Conservation (phyloP, 805 yeast species). For the Wickerhamiella alocasiicola region DNA sequence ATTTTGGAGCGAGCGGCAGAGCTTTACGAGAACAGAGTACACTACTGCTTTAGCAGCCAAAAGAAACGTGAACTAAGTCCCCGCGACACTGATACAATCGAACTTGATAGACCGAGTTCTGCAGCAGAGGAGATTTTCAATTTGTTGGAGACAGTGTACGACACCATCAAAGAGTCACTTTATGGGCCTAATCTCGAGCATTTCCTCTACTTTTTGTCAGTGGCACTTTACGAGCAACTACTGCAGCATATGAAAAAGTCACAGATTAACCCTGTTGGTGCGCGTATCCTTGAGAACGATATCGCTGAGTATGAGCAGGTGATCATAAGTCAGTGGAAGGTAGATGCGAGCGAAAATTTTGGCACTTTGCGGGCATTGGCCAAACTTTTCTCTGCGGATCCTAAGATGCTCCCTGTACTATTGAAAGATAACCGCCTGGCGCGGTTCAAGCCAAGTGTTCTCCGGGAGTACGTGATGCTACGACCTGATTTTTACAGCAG, state of each 20-base stretch:
- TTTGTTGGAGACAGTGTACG: slow-evolving; percentile 36
- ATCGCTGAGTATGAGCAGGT: slow-evolving; percentile 57
- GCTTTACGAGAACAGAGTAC: slow-evolving; percentile 39
- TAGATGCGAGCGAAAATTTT: slow-evolving; percentile 49
- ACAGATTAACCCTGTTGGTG: slow-evolving; percentile 71
- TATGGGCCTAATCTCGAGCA: slow-evolving; percentile 38
- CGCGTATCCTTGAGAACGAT: slow-evolving; percentile 69
- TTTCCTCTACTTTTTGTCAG: slow-evolving; percentile 46
- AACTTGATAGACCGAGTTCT: slow-evolving; percentile 37
- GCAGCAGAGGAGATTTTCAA: slow-evolving; percentile 54
- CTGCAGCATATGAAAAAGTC: slow-evolving; percentile 64
- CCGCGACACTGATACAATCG: slow-evolving; percentile 9
- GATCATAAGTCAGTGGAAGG: slow-evolving; percentile 56
- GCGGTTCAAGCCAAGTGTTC: slow-evolving; percentile 40
- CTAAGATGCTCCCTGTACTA: slow-evolving; percentile 62
- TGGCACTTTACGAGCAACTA: slow-evolving; percentile 42
- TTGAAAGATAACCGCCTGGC: slow-evolving; percentile 72
- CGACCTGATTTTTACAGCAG: slow-evolving; percentile 17
- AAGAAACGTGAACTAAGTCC: slow-evolving; percentile 57
- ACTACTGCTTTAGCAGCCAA: slow-evolving; percentile 46
- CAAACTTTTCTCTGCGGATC: slow-evolving; percentile 72
- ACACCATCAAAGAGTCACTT: slow-evolving; percentile 30
- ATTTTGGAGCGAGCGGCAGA: slow-evolving; percentile 49
- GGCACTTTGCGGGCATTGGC: slow-evolving; percentile 69
- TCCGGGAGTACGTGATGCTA: slow-evolving; percentile 16